Percentiles rank a stretch among this genome's conserved stretches.
Conservation (phyloP, 441 rosid species). For the Viola pubescens region DNA sequence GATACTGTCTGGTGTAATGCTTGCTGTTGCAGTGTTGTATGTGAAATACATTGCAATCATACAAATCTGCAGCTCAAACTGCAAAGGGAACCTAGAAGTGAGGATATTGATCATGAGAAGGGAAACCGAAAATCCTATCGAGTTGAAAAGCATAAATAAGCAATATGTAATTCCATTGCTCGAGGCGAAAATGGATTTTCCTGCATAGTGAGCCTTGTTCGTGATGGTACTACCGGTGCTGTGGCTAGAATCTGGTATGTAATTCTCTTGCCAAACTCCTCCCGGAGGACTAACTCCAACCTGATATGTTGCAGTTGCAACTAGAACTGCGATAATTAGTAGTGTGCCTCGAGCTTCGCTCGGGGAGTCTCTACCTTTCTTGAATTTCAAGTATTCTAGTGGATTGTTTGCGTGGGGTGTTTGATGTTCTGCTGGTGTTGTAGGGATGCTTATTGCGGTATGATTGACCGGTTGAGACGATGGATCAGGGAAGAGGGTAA, state of each 20-base stretch:
- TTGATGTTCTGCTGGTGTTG: slow-evolving; percentile 15
- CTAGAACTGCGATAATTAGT: neutral
- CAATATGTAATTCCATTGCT: slow-evolving; percentile 13
- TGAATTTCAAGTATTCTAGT: slow-evolving; percentile 40
- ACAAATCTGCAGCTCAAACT: slow-evolving; percentile 29
- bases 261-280: slow-evolving; percentile 44
- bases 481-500: neutral
- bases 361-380: slow-evolving; percentile 38
- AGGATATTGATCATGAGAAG: slow-evolving; percentile 32
- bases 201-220: slow-evolving; percentile 24
- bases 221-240: slow-evolving; percentile 1
- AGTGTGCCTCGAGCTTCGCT: slow-evolving; percentile 18
- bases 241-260: slow-evolving; percentile 8
- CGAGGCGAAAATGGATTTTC: slow-evolving; percentile 33
- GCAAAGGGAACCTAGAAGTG: slow-evolving; percentile 19
- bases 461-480: neutral
- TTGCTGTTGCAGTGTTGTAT: slow-evolving; percentile 23
- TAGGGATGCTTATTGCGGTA: neutral
- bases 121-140: slow-evolving; percentile 32
- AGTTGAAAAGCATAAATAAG: slow-evolving; percentile 31
- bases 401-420: slow-evolving; percentile 12
- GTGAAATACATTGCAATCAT: slow-evolving; percentile 20
- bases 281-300: slow-evolving; percentile 20
- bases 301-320: slow-evolving; percentile 4
- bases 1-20: slow-evolving; percentile 22